These are phyloP conservation scores for Cryptococcus sp. DNA, from an alignment of 1,284 basidiomycete species.

Conservation along the genomic window DNA sequence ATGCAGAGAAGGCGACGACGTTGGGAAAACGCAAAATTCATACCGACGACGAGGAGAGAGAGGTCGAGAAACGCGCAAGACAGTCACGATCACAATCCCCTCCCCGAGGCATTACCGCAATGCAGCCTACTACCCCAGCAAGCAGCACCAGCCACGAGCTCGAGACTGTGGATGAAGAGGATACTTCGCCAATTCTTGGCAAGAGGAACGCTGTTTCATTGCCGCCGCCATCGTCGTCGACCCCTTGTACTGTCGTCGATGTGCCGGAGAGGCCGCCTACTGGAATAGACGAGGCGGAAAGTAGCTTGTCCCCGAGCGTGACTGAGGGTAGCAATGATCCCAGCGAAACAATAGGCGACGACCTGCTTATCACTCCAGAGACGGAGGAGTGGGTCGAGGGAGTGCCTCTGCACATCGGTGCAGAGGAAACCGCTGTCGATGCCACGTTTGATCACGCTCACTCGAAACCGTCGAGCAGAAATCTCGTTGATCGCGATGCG, in stretches of 20 bases:
- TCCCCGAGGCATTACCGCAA: neutral
- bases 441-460: neutral
- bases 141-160: neutral
- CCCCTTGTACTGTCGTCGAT: neutral
- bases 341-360: slow-evolving; percentile 6
- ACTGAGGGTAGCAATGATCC: neutral
- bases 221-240: slow-evolving; percentile 10
- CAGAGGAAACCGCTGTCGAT: neutral
- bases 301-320: too few relatives aligned
- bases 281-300: slow-evolving; percentile 1
- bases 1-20: neutral
- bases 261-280: neutral
- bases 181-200: neutral
- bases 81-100: neutral
- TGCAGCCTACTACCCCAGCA: neutral
- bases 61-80: neutral
- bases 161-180: neutral
- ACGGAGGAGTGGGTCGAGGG: slow-evolving; percentile 8
- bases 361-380: slow-evolving; percentile 17
- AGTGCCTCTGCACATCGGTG: neutral
- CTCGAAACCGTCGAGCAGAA: neutral
- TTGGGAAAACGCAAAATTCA: slow-evolving; percentile 9
- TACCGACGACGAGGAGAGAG: neutral
- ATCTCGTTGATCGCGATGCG: neutral
- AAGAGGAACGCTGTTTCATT: slow-evolving; percentile 12